Evolutionary conservation across 2,329 filamentous ascomycete species (phyloP).

Genomic region (Blastomyces parvus): DNA sequence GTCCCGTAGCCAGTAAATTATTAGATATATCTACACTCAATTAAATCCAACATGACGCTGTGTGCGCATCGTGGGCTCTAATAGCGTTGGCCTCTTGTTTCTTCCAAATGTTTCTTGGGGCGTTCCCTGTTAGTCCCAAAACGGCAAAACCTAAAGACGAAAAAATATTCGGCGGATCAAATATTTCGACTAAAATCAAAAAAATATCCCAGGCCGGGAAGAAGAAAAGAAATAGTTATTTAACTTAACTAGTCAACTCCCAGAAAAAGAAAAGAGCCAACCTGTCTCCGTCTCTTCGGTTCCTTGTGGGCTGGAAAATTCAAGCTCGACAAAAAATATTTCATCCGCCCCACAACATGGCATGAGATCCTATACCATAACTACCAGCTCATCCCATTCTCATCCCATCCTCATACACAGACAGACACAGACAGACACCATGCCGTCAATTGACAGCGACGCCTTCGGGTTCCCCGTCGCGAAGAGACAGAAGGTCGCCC

Average conservation of each 20-base stretch:
- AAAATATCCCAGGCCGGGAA: not conserved
- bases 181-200: not conserved
- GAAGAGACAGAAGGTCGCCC: constrained; percentile 64
- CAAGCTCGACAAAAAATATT: no score
- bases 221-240: not conserved
- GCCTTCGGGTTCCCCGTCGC: constrained; percentile 53
- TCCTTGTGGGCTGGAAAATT: no score
- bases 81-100: no score
- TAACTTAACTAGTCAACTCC: no score
- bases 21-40: no score
- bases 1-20: no score
- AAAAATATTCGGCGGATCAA: not conserved
- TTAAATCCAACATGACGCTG: not conserved
- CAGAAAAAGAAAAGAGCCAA: no score
- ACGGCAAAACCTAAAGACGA: constrained; percentile 1
- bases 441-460: constrained; percentile 43
- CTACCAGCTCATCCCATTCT: not conserved
- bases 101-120: not conserved
- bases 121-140: constrained; percentile 4
- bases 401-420: not conserved
- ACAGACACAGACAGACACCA: constrained; percentile 18
- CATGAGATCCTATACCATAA: not conserved
- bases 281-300: no score
- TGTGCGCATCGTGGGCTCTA: not conserved
- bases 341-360: not conserved